phyloP scores from a whole-genome alignment of 768 basidiomycete genomes.

The Tulasnella sp. region DNA sequence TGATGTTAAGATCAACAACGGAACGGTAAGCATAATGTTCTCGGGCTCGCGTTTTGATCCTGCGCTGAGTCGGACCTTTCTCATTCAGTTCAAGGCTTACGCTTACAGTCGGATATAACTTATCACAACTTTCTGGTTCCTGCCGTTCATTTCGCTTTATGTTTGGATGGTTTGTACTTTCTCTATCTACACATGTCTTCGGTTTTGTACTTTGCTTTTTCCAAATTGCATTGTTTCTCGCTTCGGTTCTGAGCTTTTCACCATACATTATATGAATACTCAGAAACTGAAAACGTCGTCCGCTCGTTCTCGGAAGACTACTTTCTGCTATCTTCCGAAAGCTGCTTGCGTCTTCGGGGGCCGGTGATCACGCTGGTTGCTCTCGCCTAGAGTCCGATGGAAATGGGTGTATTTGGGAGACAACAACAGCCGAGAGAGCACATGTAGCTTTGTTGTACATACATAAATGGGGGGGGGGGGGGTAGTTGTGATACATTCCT shows the following conservation, averaged over 20 bases:
- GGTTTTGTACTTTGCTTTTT: neutral
- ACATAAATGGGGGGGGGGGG: no score
- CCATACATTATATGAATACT: no score
- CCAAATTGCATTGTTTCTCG: neutral
- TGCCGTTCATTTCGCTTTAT: neutral
- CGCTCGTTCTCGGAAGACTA: no score
- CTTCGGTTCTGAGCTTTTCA: no score
- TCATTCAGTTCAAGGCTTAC: neutral
- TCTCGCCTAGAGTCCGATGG: no score
- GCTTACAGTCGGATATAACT: neutral
- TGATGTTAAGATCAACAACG: conserved; percentile 12
- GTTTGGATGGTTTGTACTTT: neutral
- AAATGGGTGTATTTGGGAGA: neutral
- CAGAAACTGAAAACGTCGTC: no score
- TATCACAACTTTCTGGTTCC: neutral
- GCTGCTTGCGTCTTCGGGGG: no score
- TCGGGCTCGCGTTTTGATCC: neutral
- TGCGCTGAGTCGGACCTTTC: neutral
- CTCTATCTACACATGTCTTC: neutral
- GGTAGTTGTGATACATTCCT: neutral
- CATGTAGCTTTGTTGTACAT: neutral
- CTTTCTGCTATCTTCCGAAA: neutral
- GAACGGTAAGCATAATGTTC: neutral
- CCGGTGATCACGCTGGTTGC: no score
- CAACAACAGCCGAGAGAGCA: neutral